Evolutionary conservation across 73 alveolate genomes (phyloP), one percentile per base, ranked within the genome.

Genomic region (Tetrahymena elliotti): DNA sequence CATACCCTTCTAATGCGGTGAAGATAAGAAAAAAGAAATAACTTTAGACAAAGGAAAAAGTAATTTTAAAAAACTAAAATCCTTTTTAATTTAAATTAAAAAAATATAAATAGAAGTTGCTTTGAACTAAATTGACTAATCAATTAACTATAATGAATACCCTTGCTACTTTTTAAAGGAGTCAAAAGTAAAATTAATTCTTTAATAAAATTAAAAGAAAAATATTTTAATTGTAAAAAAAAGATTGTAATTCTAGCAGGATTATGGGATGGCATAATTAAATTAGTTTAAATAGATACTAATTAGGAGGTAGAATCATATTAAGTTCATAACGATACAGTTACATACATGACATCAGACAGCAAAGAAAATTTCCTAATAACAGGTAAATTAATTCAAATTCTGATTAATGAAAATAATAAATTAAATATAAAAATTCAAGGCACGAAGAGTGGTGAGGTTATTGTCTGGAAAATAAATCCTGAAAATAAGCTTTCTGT

Each of bases 221-320:
- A 95, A 40, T 18, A 83, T 16, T 93, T 94, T n/a, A 95, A 53
- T 41, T 33, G 22, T 35, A 82, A 53, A 84, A 95, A 33, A 53
- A 95, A 35, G 93, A 95, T 37, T 93, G 96, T 47, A 33, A 84
- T 94, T 13, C 18, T 94, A 22, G 98, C 96, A 93, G 98, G 98
- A 7, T 92, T 54, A 35, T 95, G 95, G 53, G 96, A 92, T 35
- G 98, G 98, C 16, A 93, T 92, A 33, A 6, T 96, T 12, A 40
- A 68, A 38, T 35, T 93, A 22, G 94, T 96, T 31, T 41, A 95
- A 33, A 52, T 93, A 4, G 95, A 94, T 10, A 94, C 93, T 93
- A 92, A 93, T 33, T 33, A 95, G 39, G 93, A 94, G 0, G 92
- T 83, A 24, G 95, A 93, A 41, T 47, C 52, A 12, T 40, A 38